Base-by-base conservation (phyloP, 2,329 filamentous ascomycete species). In the Cladosporium velox region DNA sequence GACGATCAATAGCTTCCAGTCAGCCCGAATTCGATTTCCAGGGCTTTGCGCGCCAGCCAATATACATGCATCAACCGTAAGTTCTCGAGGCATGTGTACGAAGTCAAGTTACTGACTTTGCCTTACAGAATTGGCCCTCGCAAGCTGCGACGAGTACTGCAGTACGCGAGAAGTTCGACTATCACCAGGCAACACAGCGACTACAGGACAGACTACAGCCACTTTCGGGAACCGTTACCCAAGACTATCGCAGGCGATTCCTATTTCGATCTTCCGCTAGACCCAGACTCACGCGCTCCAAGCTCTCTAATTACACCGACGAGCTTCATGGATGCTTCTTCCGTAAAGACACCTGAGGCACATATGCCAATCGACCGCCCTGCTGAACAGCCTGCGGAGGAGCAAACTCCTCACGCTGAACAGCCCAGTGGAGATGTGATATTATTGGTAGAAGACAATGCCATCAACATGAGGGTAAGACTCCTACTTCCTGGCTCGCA, bases 401-500 rank as follows among this genome's bases (percentile, higher is more conserved):
- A 26, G 24, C 8, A n/a, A n/a, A n/a, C n/a, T n/a, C n/a, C n/a
- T n/a, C n/a, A 32, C 34, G 41, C 8, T 3, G 2, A 30, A n/a
- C 38, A 35, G 15, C 30, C 8, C n/a, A 8, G 2, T n/a, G 21
- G 32, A 14, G 41, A 61, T n/a, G 34, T n/a, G 30, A 64, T 76
- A 14, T 68, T 77, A 3, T 66, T 77, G 1, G 75, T 76, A 2
- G 75, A 77, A 60, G 75, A 77, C 68, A 77, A 76, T 59, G 69
- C 68, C 4, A 73, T 77, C 67, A 77, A 77, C 59, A 71, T 76
- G 65, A 65, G 59, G n/a, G 67, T 67, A 61, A 61, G 66, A 26
- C n/a, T n/a, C n/a, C n/a, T n/a, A n/a, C n/a, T n/a, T n/a, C n/a
- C n/a, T n/a, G n/a, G n/a, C n/a, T n/a, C n/a, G n/a, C n/a, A n/a